Base-by-base conservation (phyloP, 257 asterid genomes). In the Ballota nigra region DNA sequence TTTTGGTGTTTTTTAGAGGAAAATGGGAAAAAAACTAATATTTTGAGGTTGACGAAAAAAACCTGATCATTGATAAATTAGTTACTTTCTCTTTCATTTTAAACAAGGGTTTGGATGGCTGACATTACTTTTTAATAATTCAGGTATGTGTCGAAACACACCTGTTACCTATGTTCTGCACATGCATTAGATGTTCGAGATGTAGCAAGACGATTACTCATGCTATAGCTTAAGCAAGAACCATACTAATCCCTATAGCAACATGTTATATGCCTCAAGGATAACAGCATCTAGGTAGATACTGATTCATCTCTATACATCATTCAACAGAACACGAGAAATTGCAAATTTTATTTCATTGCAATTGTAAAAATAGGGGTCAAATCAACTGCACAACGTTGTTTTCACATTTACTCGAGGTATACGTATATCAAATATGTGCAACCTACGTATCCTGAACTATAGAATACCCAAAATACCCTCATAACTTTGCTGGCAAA, bases 401-500 rank as follows among this genome's bases (percentile, higher is more conserved):
- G 64, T 77, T 77, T 77, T 41, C 75, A 74, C 80, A 77, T 66
- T 82, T 82, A 61, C 74, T 60, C 76, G 6, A 59, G 52, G 40
- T 69, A 71, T 73, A 75, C 31, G 64, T 66, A 71, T 55, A 78
- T 76, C 64, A 58, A 66, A 68, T 69, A 79, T 84, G 74, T 84
- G 86, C 82, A 73, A 47, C 80, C 81, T 76, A 77, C 33, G 70
- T 75, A 75, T 75, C 20, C 73, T 52, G 34, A 66, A 69, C 83
- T 71, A 63, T 47, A 56, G 16, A 70, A 68, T 29, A 60, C 23
- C 63, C 79, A 64, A 75, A 83, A 79, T 70, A 74, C 81, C 84
- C 86, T 82, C 84, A 34, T 38, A 78, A 61, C 80, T 73, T 68
- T 76, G 83, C 86, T 71, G 73, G 26, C 52, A 75, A 79, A 85